Base-by-base conservation (phyloP, 2,329 filamentous ascomycete genomes). In the Fusarium metavorans region DNA sequence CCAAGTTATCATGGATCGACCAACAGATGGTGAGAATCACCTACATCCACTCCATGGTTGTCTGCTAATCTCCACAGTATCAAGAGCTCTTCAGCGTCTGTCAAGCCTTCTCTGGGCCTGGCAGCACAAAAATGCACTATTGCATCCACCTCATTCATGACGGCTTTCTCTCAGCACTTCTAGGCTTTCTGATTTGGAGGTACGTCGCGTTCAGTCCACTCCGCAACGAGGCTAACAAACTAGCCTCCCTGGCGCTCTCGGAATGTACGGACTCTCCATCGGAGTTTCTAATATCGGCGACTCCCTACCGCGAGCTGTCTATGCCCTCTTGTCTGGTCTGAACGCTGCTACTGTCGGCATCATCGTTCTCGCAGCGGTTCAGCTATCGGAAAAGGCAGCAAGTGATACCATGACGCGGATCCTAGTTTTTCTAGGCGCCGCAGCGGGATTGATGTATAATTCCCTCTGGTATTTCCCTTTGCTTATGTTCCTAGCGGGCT, bases 391-490 rank as follows among this genome's bases (percentile, higher is more conserved):
- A 16, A 94, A 93, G 72, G 89, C 92, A 0, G 91, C 94, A 64
- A 91, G 88, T 0, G 92, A 94, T 77, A 84, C 84, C 20, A 57
- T 93, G 4, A 91, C 92, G 0, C 84, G 92, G 1, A 82, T 92
- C 0, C 74, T 94, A 2, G 90, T 95, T 0, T 91, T 94, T 13
- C 77, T 92, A 7, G 88, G 88, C 4, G 93, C 85, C 1, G 86
- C 88, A 8, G 92, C 91, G 0, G 93, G 92, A 0, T 82, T 95
- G 72, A 85, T 93, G 61, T 94, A 94, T 74, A 94, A 91, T 59
- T 89, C 92, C 0, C 82, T 95, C 0, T 95, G 93, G 93, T 95
- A 93, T 73, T 95, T 94, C 52, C 93, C 93, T 0, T 76, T 90
- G 0, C 78, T 95, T 6, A 91, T 94, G 81, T 75, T 88, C 0